Conservation (phyloP, 106 monocot species). For the Dactylorhiza incarnata region DNA sequence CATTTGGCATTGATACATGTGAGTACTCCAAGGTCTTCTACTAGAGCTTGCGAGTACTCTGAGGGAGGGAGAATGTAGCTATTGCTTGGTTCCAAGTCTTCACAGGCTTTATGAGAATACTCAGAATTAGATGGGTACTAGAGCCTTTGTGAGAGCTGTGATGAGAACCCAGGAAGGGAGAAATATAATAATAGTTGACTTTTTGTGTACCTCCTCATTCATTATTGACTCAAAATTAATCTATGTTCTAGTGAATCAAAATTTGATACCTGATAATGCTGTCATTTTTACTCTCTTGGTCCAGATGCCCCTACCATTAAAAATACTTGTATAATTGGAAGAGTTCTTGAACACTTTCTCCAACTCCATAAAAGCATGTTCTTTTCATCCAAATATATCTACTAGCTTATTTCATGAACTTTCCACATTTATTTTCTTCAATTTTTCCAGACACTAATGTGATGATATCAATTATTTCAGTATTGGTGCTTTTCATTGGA, state of each 20-base stretch:
- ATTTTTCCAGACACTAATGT: neutral
- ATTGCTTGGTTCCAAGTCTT: too few relatives aligned
- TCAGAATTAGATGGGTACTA: too few relatives aligned
- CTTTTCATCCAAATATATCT: neutral
- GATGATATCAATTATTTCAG: slow-evolving; percentile 29
- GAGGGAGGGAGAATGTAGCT: too few relatives aligned
- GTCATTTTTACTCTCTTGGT: neutral
- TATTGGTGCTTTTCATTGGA: slow-evolving; percentile 89
- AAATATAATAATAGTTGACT: too few relatives aligned
- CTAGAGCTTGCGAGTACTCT: too few relatives aligned
- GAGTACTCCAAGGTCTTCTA: too few relatives aligned
- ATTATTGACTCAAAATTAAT: too few relatives aligned
- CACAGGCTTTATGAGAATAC: too few relatives aligned
- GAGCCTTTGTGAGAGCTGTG: too few relatives aligned
- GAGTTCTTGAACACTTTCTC: neutral
- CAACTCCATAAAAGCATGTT: neutral
- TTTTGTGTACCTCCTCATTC: too few relatives aligned
- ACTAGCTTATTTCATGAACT: neutral
- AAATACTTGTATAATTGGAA: neutral
- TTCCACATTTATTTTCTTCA: neutral
- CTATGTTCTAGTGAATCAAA: neutral
- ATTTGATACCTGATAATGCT: neutral
- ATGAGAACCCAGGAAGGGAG: too few relatives aligned
- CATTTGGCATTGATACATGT: too few relatives aligned
- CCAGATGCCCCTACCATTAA: neutral